phyloP scores from a whole-genome alignment of 1,139 yeast genomes.

The Zygoascus meyerae region DNA sequence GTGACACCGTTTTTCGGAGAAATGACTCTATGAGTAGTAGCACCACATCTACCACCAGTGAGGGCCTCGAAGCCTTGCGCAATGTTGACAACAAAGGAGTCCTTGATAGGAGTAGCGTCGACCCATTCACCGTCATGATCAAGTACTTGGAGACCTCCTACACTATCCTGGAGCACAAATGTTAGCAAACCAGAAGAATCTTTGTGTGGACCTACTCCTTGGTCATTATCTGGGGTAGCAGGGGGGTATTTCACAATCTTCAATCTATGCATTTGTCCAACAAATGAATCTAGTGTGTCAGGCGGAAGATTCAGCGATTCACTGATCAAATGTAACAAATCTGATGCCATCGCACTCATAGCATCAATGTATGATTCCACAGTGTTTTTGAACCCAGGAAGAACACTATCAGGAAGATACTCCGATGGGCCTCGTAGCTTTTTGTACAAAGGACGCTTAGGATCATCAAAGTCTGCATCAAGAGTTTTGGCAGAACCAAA shows the following conservation, averaged over 20 bases:
- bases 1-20: slow-evolving; percentile 46
- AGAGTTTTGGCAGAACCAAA: slow-evolving; percentile 53
- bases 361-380: slow-evolving; percentile 43
- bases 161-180: slow-evolving; percentile 53
- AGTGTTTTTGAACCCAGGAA: slow-evolving; percentile 47
- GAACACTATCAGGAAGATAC: slow-evolving; percentile 48
- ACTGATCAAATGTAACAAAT: slow-evolving; percentile 44
- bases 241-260: slow-evolving; percentile 37
- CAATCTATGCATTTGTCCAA: slow-evolving; percentile 40
- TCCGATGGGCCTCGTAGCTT: slow-evolving; percentile 61
- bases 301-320: slow-evolving; percentile 49
- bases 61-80: slow-evolving; percentile 38
- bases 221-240: slow-evolving; percentile 34
- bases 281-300: slow-evolving; percentile 43
- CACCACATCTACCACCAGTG: slow-evolving; percentile 39
- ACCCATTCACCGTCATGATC: slow-evolving; percentile 62
- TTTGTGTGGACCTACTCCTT: slow-evolving; percentile 69
- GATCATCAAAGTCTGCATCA: slow-evolving; percentile 26
- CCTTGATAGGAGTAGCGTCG: slow-evolving; percentile 36
- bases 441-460: slow-evolving; percentile 46
- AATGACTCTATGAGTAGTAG: slow-evolving; percentile 63
- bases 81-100: slow-evolving; percentile 34
- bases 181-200: slow-evolving; percentile 59
- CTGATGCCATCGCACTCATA: slow-evolving; percentile 43
- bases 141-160: slow-evolving; percentile 54